Evolutionary conservation across 345 rosid genomes (phyloP).

Genomic region (Linum lewisii): DNA sequence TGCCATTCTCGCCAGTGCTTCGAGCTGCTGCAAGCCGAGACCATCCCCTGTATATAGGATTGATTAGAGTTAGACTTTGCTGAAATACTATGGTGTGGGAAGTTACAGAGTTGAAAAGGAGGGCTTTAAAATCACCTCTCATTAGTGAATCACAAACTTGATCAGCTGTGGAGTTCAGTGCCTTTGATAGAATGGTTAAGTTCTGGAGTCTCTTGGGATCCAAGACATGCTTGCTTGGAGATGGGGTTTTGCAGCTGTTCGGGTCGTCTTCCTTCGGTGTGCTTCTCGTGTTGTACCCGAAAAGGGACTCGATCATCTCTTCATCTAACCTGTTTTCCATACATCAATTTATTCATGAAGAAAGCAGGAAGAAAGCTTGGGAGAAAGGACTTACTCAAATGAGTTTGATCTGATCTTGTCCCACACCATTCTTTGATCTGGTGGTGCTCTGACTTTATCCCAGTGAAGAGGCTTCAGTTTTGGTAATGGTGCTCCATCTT

Average conservation of each 20-base stretch:
- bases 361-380: neutral
- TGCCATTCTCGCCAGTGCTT: conserved; percentile 85
- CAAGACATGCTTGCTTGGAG: conserved; percentile 83
- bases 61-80: no score
- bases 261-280: conserved; percentile 53
- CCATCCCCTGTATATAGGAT: conserved; percentile 47
- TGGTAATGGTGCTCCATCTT: conserved; percentile 69
- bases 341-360: neutral
- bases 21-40: conserved; percentile 65
- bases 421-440: conserved; percentile 87
- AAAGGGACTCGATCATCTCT: conserved; percentile 96
- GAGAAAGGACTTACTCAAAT: conserved; percentile 62
- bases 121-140: conserved; percentile 42
- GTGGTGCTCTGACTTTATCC: conserved; percentile 98
- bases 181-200: conserved; percentile 81
- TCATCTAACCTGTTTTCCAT: conserved; percentile 63
- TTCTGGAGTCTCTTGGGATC: conserved; percentile 93
- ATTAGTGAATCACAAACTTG: conserved; percentile 68
- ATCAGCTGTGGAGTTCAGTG: conserved; percentile 60
- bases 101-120: no score
- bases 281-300: conserved; percentile 63
- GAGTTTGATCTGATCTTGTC: conserved; percentile 87
- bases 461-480: conserved; percentile 97
- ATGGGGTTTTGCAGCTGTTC: conserved; percentile 65
- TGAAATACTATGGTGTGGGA: no score